Percentiles rank a stretch among this genome's conserved stretches.
Evolutionary conservation across 306 rosid genomes (phyloP).

Genomic region (Cucumis melo): DNA sequence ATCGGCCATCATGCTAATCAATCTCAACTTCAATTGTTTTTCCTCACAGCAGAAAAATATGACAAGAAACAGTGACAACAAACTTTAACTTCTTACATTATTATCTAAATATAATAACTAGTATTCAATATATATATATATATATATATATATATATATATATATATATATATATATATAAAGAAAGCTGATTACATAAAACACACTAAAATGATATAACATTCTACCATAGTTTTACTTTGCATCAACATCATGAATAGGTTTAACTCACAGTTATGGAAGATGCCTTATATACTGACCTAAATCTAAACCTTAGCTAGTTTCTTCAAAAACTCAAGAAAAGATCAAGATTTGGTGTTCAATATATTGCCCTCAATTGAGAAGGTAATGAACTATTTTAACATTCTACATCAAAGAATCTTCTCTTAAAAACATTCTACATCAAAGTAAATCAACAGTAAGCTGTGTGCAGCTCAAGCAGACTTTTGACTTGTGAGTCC

Average conservation of each 20-base stretch:
- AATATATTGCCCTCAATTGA: neutral
- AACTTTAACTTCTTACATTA: too few relatives aligned
- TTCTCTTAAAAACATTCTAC: neutral
- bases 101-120: too few relatives aligned
- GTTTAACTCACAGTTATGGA: neutral
- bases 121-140: too few relatives aligned
- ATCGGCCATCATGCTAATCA: too few relatives aligned
- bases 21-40: too few relatives aligned
- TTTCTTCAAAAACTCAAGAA: neutral
- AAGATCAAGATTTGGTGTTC: neutral
- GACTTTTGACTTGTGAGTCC: neutral
- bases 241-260: neutral
- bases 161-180: too few relatives aligned
- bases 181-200: too few relatives aligned
- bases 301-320: neutral
- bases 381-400: neutral
- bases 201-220: too few relatives aligned
- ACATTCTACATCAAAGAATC: neutral
- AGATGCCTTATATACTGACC: neutral
- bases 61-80: too few relatives aligned
- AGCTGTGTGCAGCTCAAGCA: neutral
- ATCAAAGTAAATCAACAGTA: neutral
- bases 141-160: too few relatives aligned
- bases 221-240: too few relatives aligned
- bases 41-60: too few relatives aligned